A percentile compares a stretch with the other conserved stretches of the same genome.
phyloP scores from a whole-genome alignment of 257 asterid genomes.

The Solanum ahanhuiri region DNA sequence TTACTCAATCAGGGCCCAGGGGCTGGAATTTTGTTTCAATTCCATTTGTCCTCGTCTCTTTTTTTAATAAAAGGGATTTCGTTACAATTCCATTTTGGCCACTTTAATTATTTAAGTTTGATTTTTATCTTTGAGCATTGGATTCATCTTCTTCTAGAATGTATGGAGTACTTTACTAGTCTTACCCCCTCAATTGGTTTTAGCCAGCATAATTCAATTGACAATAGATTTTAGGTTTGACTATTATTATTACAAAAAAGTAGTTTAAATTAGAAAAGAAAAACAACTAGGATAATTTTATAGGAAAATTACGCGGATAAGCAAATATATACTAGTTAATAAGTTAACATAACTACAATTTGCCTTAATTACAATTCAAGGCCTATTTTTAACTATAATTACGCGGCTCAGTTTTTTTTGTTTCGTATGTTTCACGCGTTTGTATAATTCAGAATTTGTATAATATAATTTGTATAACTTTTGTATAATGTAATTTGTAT shows the following conservation, averaged over 20 bases:
- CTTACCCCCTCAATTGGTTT: background rate
- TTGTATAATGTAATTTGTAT: too few species aligned
- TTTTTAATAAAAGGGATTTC: background rate
- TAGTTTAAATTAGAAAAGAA: background rate
- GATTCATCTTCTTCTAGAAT: background rate
- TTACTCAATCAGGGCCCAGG: background rate
- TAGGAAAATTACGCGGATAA: too few species aligned
- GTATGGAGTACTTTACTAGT: background rate
- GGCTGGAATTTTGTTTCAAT: background rate
- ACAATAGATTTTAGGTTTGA: background rate
- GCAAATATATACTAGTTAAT: too few species aligned
- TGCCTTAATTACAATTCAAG: too few species aligned
- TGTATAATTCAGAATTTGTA: too few species aligned
- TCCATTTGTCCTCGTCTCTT: background rate
- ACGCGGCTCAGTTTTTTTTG: too few species aligned
- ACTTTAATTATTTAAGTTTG: background rate
- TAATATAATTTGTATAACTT: too few species aligned
- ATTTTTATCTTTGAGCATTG: background rate
- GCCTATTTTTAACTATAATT: too few species aligned
- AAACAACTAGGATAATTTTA: background rate
- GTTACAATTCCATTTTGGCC: background rate
- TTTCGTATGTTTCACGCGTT: too few species aligned
- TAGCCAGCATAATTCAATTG: background rate
- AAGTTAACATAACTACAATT: too few species aligned
- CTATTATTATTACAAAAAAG: background rate